Evolutionary conservation across 805 yeast genomes (phyloP).

Genomic region (Yarrowia alimentaria): DNA sequence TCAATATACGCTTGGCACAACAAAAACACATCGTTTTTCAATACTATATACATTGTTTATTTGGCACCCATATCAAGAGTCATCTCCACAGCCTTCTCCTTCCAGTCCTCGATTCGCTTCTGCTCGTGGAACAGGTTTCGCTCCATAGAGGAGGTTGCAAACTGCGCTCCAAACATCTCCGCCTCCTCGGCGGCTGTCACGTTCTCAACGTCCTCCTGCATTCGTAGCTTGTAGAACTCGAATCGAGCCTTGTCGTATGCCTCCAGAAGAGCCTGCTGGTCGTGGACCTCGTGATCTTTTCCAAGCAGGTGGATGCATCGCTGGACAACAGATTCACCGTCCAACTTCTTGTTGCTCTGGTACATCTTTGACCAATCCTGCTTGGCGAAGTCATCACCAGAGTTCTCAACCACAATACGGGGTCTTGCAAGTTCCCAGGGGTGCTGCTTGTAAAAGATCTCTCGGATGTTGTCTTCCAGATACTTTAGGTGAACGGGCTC

Average conservation of each 20-base stretch:
- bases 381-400: constrained; percentile 51
- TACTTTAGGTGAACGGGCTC: constrained; percentile 55
- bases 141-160: constrained; percentile 58
- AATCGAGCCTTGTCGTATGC: constrained; percentile 85
- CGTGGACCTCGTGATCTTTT: constrained; percentile 30
- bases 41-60: constrained; percentile 30
- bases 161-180: constrained; percentile 78
- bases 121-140: constrained; percentile 72
- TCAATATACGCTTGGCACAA: background rate
- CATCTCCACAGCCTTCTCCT: constrained; percentile 60
- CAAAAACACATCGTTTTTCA: background rate
- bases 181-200: constrained; percentile 79
- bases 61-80: constrained; percentile 50
- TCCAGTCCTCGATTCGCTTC: constrained; percentile 69
- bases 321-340: constrained; percentile 86
- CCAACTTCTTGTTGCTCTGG: constrained; percentile 71
- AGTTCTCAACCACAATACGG: constrained; percentile 73
- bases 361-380: constrained; percentile 77
- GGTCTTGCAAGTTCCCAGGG: constrained; percentile 98
- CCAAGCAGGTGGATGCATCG: constrained; percentile 59
- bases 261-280: constrained; percentile 41
- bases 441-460: constrained; percentile 82
- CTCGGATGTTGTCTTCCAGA: constrained; percentile 78
- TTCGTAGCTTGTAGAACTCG: constrained; percentile 84
- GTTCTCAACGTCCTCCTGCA: constrained; percentile 74